Conservation (phyloP, 192 early-diverging fungal species). For the Backusella psychrophila region DNA sequence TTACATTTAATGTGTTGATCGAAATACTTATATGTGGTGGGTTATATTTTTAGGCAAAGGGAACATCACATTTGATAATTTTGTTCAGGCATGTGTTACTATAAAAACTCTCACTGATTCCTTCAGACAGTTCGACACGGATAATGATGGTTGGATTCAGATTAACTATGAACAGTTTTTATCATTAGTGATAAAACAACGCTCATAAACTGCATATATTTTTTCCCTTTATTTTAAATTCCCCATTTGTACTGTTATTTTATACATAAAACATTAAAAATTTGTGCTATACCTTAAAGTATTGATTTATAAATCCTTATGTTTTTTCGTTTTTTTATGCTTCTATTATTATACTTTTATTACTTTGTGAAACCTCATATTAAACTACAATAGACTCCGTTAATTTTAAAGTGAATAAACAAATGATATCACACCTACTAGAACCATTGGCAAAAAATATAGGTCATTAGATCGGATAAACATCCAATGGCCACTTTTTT, state of each 20-base stretch:
- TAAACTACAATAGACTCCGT: not conserved
- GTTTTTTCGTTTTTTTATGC: not conserved
- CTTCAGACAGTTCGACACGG: slow-evolving; percentile 70
- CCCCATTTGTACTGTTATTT: not conserved
- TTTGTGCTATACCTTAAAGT: not conserved
- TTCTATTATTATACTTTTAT: not conserved
- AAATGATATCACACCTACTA: not conserved
- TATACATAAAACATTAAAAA: not conserved
- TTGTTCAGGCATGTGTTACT: slow-evolving; percentile 78
- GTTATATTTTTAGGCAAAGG: slow-evolving; percentile 50
- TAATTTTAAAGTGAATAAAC: not conserved
- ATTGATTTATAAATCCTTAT: not conserved
- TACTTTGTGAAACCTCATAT: not conserved
- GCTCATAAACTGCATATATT: not conserved
- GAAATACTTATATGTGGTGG: not conserved
- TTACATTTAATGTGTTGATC: not conserved
- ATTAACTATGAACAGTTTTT: slow-evolving; percentile 70
- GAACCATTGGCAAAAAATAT: not conserved
- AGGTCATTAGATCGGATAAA: not conserved
- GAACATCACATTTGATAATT: slow-evolving; percentile 82
- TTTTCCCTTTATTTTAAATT: not conserved
- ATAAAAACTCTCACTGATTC: slow-evolving; percentile 75
- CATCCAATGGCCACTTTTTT: not conserved
- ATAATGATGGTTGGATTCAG: slow-evolving; percentile 75
- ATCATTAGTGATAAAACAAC: slow-evolving; percentile 10